These are phyloP conservation scores for Myxozyma monticola DNA, from an alignment of 805 yeast species.

Conservation along the genomic window DNA sequence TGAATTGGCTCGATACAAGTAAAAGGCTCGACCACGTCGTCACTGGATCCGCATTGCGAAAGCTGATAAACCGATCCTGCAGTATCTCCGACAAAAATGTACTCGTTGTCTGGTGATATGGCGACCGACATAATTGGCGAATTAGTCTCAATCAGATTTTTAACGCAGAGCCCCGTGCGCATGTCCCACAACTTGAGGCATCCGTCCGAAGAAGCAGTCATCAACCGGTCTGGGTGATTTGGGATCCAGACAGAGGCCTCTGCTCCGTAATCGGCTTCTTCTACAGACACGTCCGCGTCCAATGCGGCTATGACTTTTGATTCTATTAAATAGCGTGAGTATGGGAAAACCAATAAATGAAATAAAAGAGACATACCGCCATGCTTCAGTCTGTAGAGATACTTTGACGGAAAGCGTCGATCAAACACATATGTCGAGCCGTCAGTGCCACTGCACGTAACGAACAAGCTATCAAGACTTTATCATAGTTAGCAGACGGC, in stretches of 20 bases:
- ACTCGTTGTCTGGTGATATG: slow-evolving; percentile 4
- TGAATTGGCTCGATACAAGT: no score
- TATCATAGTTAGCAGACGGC: background rate
- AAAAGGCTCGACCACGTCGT: no score
- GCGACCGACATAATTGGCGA: slow-evolving; percentile 8
- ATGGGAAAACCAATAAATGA: background rate
- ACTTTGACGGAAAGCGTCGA: background rate
- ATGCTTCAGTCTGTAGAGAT: slow-evolving; percentile 2
- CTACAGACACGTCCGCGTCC: background rate
- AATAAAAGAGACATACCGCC: background rate
- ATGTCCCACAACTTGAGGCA: slow-evolving; percentile 16
- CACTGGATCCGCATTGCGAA: no score
- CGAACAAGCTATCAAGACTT: slow-evolving; percentile 4
- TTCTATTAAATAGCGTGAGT: background rate
- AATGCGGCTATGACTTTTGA: background rate
- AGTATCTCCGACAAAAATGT: slow-evolving; percentile 9
- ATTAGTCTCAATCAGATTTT: slow-evolving; percentile 1
- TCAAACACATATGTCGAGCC: slow-evolving; percentile 12
- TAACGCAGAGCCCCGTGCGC: slow-evolving; percentile 6
- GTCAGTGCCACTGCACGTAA: slow-evolving; percentile 10
- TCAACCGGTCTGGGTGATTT: background rate
- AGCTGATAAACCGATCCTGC: background rate
- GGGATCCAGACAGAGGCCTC: slow-evolving; percentile 7
- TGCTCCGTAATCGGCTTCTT: slow-evolving; percentile 8
- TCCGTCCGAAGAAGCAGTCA: slow-evolving; percentile 16